phyloP scores from a whole-genome alignment of 257 asterid species.

The Lycium ferocissimum region DNA sequence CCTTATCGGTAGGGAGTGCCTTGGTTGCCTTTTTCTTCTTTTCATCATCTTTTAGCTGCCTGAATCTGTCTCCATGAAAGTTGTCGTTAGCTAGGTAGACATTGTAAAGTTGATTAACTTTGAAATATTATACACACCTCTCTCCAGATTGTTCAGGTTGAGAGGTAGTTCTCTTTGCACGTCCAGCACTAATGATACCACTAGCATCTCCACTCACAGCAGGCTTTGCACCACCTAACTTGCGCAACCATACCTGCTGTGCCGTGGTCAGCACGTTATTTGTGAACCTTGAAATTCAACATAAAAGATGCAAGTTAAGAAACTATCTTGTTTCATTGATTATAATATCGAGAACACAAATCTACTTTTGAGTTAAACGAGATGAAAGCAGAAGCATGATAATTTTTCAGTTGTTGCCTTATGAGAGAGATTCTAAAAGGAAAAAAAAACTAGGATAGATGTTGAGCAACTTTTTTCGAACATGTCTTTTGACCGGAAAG shows the following conservation, averaged over 20 bases:
- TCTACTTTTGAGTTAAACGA: not conserved
- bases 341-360: not conserved
- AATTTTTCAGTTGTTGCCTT: slow-evolving; percentile 22
- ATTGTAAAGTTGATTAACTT: slow-evolving; percentile 23
- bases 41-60: slow-evolving; percentile 81
- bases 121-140: slow-evolving; percentile 58
- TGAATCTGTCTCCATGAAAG: slow-evolving; percentile 61
- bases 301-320: not conserved
- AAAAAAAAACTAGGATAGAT: not conserved
- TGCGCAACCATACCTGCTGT: slow-evolving; percentile 97
- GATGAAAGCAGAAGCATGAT: not conserved
- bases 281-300: slow-evolving; percentile 67
- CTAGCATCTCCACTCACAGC: slow-evolving; percentile 80
- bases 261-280: slow-evolving; percentile 97
- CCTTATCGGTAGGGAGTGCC: slow-evolving; percentile 59
- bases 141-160: slow-evolving; percentile 71
- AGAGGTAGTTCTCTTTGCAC: slow-evolving; percentile 79
- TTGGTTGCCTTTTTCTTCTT: slow-evolving; percentile 57
- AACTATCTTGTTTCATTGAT: slow-evolving; percentile 1
- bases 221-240: slow-evolving; percentile 96
- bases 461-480: not conserved
- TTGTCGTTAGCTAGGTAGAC: slow-evolving; percentile 35
- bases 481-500: not conserved
- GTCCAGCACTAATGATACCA: slow-evolving; percentile 97
- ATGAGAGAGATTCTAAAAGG: not conserved